Percentiles rank a stretch among this genome's conserved stretches.
Evolutionary conservation across 305 asterid species (phyloP).

Genomic region (Fraxinus paxiana): DNA sequence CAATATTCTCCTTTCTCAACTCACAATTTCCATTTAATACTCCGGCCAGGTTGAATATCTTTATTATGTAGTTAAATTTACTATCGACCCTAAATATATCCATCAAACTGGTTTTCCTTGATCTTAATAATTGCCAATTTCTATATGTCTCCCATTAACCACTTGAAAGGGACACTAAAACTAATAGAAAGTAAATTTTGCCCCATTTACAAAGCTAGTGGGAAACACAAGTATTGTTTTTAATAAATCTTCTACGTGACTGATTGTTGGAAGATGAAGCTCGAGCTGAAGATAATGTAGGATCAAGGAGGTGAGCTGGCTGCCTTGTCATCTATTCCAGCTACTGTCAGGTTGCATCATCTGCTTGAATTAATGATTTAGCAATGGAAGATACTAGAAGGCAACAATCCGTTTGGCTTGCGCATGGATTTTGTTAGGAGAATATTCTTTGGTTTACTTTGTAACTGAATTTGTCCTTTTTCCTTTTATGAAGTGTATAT

Average conservation of each 20-base stretch:
- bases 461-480: no score
- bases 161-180: background rate
- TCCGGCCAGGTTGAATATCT: background rate
- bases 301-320: no score
- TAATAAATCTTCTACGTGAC: background rate
- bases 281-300: no score
- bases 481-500: no score
- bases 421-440: no score
- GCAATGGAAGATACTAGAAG: no score
- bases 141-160: conserved; percentile 4
- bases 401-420: no score
- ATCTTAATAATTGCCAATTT: conserved; percentile 24
- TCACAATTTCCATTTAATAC: background rate
- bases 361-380: no score
- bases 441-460: no score
- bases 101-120: background rate
- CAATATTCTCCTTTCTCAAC: background rate
- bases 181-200: conserved; percentile 12
- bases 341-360: no score
- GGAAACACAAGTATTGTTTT: background rate
- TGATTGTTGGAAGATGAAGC: no score
- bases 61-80: background rate
- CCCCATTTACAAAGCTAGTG: background rate
- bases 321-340: no score
- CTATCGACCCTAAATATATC: background rate